phyloP scores from a whole-genome alignment of 73 alveolate species.

The Paramecium pentaurelia region DNA sequence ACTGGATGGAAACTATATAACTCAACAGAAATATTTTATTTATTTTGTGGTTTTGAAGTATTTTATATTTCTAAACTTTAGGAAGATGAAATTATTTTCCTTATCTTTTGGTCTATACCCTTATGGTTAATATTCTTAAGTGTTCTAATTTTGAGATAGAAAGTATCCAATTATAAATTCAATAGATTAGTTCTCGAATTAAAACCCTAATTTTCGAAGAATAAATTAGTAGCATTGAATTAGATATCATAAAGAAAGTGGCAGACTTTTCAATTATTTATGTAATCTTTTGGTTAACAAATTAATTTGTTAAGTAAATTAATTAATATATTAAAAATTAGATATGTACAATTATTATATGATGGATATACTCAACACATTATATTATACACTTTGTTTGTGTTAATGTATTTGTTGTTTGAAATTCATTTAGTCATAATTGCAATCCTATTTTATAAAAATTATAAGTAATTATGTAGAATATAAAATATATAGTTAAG shows the following conservation, averaged over 20 bases:
- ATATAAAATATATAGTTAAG: background rate
- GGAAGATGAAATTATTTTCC: background rate
- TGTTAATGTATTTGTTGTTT: background rate
- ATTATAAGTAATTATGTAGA: background rate
- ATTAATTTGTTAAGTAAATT: background rate
- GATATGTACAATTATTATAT: background rate
- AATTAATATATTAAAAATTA: background rate
- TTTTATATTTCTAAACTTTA: background rate
- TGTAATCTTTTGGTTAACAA: background rate
- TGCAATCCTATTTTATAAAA: background rate
- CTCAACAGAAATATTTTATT: background rate
- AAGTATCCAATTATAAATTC: background rate
- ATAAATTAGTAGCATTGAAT: background rate
- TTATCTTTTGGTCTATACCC: conserved; percentile 16
- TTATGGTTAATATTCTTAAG: background rate
- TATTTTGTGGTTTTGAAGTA: conserved; percentile 23
- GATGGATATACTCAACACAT: background rate
- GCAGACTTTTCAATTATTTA: background rate
- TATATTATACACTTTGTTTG: background rate
- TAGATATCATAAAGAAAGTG: background rate
- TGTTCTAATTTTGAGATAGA: background rate
- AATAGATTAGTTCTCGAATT: background rate
- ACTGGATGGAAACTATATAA: background rate
- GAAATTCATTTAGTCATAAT: conserved; percentile 1
- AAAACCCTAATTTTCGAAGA: background rate